Evolutionary conservation across 768 basidiomycete species (phyloP).

Genomic region (Phylloporus sp.): DNA sequence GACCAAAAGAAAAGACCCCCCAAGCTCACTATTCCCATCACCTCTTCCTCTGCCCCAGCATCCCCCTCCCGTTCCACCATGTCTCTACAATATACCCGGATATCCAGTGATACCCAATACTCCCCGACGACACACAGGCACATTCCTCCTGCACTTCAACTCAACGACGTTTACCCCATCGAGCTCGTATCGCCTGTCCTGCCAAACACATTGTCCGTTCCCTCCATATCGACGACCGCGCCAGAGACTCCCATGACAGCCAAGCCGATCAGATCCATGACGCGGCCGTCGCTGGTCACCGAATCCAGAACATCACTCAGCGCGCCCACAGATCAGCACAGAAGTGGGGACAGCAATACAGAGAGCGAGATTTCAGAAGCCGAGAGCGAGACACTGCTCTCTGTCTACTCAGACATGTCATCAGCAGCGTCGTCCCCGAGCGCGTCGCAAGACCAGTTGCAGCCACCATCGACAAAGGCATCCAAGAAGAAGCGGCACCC

Average conservation of each 20-base stretch:
- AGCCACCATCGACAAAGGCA: conserved; percentile 13
- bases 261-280: conserved; percentile 11
- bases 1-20: conserved; percentile 25
- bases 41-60: conserved; percentile 1
- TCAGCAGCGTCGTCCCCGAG: conserved; percentile 30
- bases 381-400: conserved; percentile 31
- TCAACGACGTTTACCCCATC: conserved; percentile 20
- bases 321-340: conserved; percentile 25
- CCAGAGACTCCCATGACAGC: conserved; percentile 36
- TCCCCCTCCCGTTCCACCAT: conserved; percentile 32
- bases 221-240: conserved; percentile 48
- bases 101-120: conserved; percentile 21
- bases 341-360: conserved; percentile 22
- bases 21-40: conserved; percentile 12
- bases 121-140: conserved; percentile 15
- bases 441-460: conserved; percentile 28
- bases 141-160: conserved; percentile 27
- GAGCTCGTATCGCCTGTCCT: conserved; percentile 15
- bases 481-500: conserved; percentile 31
- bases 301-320: conserved; percentile 27
- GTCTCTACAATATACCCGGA: conserved; percentile 35
- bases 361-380: conserved; percentile 32
- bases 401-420: conserved; percentile 32
- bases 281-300: conserved; percentile 5
- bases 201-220: conserved; percentile 44